Evolutionary conservation across 139 green algal species (phyloP).

Genomic region (Chlorella sp.): DNA sequence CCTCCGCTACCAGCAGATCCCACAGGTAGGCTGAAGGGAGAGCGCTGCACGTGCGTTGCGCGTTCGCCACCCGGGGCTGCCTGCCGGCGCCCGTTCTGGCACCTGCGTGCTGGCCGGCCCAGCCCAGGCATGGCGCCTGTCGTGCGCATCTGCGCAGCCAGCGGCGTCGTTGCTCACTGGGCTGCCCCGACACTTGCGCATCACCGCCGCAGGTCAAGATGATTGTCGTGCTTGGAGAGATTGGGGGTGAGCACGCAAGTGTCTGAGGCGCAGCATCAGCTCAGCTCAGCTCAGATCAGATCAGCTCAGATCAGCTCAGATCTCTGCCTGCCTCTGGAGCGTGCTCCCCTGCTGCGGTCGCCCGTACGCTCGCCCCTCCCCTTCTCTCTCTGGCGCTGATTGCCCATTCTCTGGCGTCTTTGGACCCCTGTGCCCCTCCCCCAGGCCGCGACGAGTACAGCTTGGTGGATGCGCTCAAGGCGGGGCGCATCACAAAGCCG

Average conservation of each 20-base stretch:
- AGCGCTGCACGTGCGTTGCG: neutral
- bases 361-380: neutral
- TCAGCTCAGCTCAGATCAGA: too few relatives aligned
- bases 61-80: too few relatives aligned
- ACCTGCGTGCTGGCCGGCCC: neutral
- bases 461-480: conserved; percentile 80
- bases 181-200: too few relatives aligned
- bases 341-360: neutral
- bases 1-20: conserved; percentile 89
- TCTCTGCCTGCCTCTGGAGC: neutral
- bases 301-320: too few relatives aligned
- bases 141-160: neutral
- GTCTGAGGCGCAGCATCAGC: too few relatives aligned
- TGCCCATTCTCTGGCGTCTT: neutral
- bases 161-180: neutral
- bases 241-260: conserved; percentile 64
- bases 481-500: conserved; percentile 82
- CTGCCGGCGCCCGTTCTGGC: neutral
- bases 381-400: neutral
- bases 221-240: conserved; percentile 95
- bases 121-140: neutral
- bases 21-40: conserved; percentile 12
- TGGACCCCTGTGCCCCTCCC: neutral
- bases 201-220: conserved; percentile 94
- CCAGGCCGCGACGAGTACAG: conserved; percentile 86